These are phyloP conservation scores for Colletotrichum sp. DNA, from an alignment of 2,329 filamentous ascomycete genomes.

Conservation along the genomic window DNA sequence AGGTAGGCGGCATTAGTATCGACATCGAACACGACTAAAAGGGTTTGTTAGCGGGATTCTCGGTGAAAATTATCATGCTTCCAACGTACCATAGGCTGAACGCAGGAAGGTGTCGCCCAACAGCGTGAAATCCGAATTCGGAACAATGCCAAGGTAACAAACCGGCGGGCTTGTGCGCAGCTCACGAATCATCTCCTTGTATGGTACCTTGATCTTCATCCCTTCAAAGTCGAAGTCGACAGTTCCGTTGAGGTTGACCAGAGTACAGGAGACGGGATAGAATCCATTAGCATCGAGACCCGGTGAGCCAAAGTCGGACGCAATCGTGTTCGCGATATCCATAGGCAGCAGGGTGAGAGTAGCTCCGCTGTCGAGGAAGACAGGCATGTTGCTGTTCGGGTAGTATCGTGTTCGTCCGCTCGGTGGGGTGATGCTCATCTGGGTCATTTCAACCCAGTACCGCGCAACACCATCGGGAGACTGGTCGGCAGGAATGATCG, in stretches of 20 bases:
- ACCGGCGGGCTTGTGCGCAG: constrained; percentile 27
- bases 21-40: constrained; percentile 55
- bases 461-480: constrained; percentile 60
- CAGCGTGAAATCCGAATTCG: constrained; percentile 52
- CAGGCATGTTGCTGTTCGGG: constrained; percentile 47
- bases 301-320: constrained; percentile 51
- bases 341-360: constrained; percentile 71
- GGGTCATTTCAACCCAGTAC: constrained; percentile 57
- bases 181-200: constrained; percentile 52
- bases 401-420: constrained; percentile 31
- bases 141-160: constrained; percentile 56
- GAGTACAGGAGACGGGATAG: constrained; percentile 50
- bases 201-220: constrained; percentile 53
- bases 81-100: constrained; percentile 52
- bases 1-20: constrained; percentile 53
- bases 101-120: constrained; percentile 65
- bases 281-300: constrained; percentile 45
- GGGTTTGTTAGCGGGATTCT: not conserved
- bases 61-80: not conserved
- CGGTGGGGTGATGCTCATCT: constrained; percentile 45
- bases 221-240: constrained; percentile 55
- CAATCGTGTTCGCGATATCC: constrained; percentile 54
- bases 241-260: constrained; percentile 43
- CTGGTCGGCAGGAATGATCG: constrained; percentile 59
- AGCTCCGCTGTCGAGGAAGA: constrained; percentile 74